Conservation (phyloP, 225 moss, liverwort and hornwort genomes). For the Neckera pumila region DNA sequence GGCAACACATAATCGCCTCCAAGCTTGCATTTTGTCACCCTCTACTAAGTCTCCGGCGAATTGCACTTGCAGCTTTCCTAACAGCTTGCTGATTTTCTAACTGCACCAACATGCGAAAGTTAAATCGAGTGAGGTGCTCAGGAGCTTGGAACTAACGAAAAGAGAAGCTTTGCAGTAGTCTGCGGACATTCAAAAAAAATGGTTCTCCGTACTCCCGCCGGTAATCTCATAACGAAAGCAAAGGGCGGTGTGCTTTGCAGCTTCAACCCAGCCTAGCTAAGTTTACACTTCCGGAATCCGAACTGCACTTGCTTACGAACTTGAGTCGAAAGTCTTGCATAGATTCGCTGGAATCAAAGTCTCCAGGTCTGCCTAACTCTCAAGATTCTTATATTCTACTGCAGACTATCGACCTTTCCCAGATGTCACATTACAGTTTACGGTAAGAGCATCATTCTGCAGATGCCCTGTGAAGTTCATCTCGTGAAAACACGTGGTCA, state of each 20-base stretch:
- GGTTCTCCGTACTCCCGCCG: too few species aligned
- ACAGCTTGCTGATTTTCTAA: not conserved
- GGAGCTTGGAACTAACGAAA: not conserved
- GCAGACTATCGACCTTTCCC: not conserved
- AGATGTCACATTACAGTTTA: not conserved
- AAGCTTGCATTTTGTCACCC: not conserved
- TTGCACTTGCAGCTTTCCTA: not conserved
- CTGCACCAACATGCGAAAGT: not conserved
- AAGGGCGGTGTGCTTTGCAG: not conserved
- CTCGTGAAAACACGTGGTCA: too few species aligned
- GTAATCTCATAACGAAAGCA: too few species aligned
- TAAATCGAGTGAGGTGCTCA: not conserved
- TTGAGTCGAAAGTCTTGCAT: not conserved
- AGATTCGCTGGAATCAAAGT: not conserved
- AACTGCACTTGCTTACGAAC: not conserved
- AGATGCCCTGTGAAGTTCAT: not conserved
- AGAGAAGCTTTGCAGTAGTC: not conserved
- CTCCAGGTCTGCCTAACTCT: too few species aligned
- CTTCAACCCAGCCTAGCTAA: too few species aligned
- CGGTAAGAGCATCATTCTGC: not conserved
- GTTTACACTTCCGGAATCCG: not conserved
- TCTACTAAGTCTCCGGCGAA: not conserved
- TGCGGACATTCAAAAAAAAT: not conserved
- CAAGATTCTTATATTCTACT: not conserved
- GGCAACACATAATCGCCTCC: not conserved